These are phyloP conservation scores for Pinus tabuliformis DNA, from an alignment of 75 land plant genomes.

Conservation along the genomic window DNA sequence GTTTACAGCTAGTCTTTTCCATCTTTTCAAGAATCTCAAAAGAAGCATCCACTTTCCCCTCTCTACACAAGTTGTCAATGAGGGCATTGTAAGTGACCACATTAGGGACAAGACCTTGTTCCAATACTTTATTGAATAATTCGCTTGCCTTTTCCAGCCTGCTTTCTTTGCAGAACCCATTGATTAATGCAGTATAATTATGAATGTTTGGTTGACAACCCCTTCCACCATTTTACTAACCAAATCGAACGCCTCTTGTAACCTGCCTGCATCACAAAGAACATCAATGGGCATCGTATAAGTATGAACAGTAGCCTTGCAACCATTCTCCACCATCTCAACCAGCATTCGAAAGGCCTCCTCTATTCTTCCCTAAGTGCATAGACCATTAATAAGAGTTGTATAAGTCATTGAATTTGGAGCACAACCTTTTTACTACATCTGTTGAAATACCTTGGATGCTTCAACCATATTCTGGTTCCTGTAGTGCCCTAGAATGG, in stretches of 20 bases:
- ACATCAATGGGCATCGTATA: constrained; percentile 47
- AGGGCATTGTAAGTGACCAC: constrained; percentile 61
- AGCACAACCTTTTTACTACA: constrained; percentile 40
- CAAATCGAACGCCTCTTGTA: constrained; percentile 26
- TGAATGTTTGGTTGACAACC: constrained; percentile 54
- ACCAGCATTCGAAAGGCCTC: constrained; percentile 32
- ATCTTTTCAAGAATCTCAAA: constrained; percentile 41
- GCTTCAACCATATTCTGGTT: constrained; percentile 32
- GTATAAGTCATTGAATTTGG: constrained; percentile 55
- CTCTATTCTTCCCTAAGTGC: constrained; percentile 30
- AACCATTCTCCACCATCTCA: constrained; percentile 33
- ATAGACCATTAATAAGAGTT: constrained; percentile 47
- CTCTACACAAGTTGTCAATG: constrained; percentile 56
- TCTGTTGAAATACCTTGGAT: constrained; percentile 26
- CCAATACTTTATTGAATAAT: constrained; percentile 27
- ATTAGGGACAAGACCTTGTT: constrained; percentile 43
- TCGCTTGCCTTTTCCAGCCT: constrained; percentile 40
- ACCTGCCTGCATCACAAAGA: constrained; percentile 28
- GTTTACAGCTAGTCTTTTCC: constrained; percentile 45
- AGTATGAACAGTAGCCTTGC: constrained; percentile 38
- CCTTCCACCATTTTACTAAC: constrained; percentile 36
- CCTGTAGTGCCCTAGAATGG: constrained; percentile 45
- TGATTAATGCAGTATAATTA: constrained; percentile 41
- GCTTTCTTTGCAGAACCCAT: constrained; percentile 27
- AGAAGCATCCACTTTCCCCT: constrained; percentile 37